Percentiles rank a stretch among this genome's conserved stretches.
Evolutionary conservation across 495 filamentous ascomycete genomes (phyloP).

Genomic region (Neurospora sp.): DNA sequence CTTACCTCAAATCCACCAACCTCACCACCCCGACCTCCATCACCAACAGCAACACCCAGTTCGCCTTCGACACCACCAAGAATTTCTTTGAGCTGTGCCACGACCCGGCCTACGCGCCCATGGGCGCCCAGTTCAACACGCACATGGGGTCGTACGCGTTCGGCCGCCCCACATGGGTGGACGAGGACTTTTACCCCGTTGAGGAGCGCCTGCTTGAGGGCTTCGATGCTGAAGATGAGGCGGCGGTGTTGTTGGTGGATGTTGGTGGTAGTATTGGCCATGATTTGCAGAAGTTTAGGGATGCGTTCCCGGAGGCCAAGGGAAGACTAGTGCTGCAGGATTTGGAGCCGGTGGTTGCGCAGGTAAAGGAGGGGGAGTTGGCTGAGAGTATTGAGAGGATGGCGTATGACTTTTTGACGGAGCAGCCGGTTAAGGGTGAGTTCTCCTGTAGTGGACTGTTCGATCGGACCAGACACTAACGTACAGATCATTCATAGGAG

Average conservation of each 20-base stretch:
- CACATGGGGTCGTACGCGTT: constrained; percentile 37
- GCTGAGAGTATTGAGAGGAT: constrained; percentile 11
- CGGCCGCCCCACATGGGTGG: constrained; percentile 39
- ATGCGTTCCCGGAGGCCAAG: constrained; percentile 14
- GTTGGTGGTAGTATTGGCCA: constrained; percentile 37
- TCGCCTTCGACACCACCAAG: neutral
- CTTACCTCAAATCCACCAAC: neutral
- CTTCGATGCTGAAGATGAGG: constrained; percentile 10
- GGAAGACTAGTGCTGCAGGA: constrained; percentile 38
- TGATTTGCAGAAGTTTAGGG: constrained; percentile 28
- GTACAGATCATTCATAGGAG: constrained; percentile 14
- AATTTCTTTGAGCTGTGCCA: constrained; percentile 24
- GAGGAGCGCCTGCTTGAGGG: constrained; percentile 22
- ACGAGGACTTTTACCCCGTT: constrained; percentile 35
- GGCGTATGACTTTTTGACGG: constrained; percentile 35
- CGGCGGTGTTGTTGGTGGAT: constrained; percentile 35
- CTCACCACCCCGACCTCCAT: neutral
- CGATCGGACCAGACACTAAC: neutral
- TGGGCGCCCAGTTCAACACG: constrained; percentile 28
- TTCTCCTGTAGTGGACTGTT: neutral
- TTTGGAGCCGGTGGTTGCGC: constrained; percentile 28
- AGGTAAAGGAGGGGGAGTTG: constrained; percentile 6
- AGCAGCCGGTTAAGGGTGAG: constrained; percentile 34
- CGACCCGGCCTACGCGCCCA: constrained; percentile 1
- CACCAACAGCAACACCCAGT: neutral